Evolutionary conservation across 495 filamentous ascomycete species (phyloP).

Genomic region (Hyaloscypha bicolor): DNA sequence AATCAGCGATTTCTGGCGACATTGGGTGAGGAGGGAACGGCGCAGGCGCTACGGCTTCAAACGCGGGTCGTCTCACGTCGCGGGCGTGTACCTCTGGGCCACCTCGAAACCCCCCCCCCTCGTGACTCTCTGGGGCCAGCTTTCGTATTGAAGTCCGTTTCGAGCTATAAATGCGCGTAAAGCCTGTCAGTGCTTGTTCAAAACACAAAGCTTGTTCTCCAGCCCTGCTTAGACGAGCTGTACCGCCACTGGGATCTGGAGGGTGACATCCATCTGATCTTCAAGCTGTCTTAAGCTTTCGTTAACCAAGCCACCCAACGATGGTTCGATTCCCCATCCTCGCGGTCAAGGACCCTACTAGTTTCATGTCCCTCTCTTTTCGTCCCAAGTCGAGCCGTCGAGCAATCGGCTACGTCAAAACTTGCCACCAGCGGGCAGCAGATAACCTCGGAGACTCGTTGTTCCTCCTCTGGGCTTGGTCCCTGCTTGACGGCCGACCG

Average conservation of each 20-base stretch:
- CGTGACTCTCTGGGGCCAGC: background rate
- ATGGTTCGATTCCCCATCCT: background rate
- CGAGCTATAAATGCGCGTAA: conserved; percentile 7
- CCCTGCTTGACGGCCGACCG: background rate
- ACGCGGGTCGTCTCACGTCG: background rate
- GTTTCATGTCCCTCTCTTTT: conserved; percentile 3
- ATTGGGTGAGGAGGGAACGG: background rate
- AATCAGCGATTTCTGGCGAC: background rate
- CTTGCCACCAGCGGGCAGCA: background rate
- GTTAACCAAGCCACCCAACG: background rate
- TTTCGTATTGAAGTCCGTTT: background rate
- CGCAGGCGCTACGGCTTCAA: background rate
- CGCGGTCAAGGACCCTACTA: background rate
- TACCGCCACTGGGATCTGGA: background rate
- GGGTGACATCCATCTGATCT: background rate
- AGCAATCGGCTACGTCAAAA: background rate
- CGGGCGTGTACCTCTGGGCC: background rate
- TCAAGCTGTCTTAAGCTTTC: background rate
- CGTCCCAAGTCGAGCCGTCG: background rate
- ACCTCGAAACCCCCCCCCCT: background rate
- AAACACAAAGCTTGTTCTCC: background rate
- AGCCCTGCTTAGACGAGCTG: background rate
- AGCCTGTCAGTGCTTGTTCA: background rate
- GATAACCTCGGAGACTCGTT: background rate
- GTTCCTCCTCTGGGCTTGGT: background rate